Percentiles rank a stretch among this genome's conserved stretches.
Evolutionary conservation across 495 filamentous ascomycete genomes (phyloP).

Genomic region (Penicillium paxilli): DNA sequence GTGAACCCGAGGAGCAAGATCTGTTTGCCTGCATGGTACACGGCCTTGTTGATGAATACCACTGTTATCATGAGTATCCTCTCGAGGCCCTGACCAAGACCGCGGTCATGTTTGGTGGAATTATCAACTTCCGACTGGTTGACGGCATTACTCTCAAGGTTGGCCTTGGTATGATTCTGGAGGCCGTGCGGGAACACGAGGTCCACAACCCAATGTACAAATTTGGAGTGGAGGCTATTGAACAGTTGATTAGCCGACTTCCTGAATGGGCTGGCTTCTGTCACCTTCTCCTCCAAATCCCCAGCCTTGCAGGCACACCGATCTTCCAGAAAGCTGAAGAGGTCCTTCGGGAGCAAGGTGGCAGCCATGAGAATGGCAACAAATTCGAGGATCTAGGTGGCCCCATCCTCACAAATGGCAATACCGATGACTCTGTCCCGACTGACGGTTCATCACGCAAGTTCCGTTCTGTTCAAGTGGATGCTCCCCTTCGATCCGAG

Average conservation of each 20-base stretch:
- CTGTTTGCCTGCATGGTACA: constrained; percentile 98
- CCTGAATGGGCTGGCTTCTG: constrained; percentile 92
- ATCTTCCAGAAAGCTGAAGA: constrained; percentile 81
- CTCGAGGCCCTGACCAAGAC: constrained; percentile 91
- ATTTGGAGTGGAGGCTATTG: constrained; percentile 94
- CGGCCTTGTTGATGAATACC: constrained; percentile 95
- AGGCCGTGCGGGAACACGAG: constrained; percentile 81
- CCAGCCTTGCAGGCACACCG: constrained; percentile 78
- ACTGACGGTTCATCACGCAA: constrained; percentile 53
- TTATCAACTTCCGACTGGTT: constrained; percentile 89
- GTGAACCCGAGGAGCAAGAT: constrained; percentile 81
- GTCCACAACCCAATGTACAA: constrained; percentile 92
- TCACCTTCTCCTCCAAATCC: constrained; percentile 74
- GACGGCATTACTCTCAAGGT: constrained; percentile 87
- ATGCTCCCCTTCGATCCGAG: constrained; percentile 57
- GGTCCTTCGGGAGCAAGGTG: constrained; percentile 65
- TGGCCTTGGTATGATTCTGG: constrained; percentile 91
- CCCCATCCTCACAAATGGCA: constrained; percentile 61
- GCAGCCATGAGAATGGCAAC: constrained; percentile 9
- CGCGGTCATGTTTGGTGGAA: constrained; percentile 93
- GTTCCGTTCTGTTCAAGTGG: constrained; percentile 75
- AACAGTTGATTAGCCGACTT: constrained; percentile 80
- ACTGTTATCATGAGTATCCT: constrained; percentile 91
- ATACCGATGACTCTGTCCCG: constrained; percentile 55
- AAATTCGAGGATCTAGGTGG: constrained; percentile 37